Percentiles rank a stretch among this genome's conserved stretches.
Evolutionary conservation across 129 eudicot genomes (phyloP).

Genomic region (Logfia minima): DNA sequence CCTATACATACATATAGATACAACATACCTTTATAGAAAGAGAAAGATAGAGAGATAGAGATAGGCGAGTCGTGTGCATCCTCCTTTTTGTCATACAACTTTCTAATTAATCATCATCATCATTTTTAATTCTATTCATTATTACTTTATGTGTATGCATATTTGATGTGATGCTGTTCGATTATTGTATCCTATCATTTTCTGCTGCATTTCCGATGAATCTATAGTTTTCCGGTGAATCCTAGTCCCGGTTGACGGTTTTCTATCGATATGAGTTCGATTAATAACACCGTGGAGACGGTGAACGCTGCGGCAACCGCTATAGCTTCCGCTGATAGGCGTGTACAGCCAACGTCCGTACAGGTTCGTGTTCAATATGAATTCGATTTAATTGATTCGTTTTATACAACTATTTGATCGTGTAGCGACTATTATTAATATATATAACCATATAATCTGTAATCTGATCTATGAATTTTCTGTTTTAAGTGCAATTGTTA

Average conservation of each 20-base stretch:
- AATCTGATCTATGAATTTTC: slow-evolving; percentile 6
- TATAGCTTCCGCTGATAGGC: slow-evolving; percentile 74
- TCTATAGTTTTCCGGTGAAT: slow-evolving; percentile 8
- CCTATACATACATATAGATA: slow-evolving; percentile 1
- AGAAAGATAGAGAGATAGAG: slow-evolving; percentile 22
- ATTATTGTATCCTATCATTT: slow-evolving; percentile 17
- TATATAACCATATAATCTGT: not conserved
- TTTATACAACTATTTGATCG: not conserved
- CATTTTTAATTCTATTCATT: slow-evolving; percentile 22
- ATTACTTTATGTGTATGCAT: not conserved
- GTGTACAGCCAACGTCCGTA: slow-evolving; percentile 78
- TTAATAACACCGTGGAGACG: slow-evolving; percentile 74
- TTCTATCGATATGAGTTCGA: slow-evolving; percentile 42
- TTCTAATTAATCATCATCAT: slow-evolving; percentile 22
- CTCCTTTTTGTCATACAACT: slow-evolving; percentile 27
- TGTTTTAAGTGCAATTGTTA: slow-evolving; percentile 10
- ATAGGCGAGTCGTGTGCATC: slow-evolving; percentile 33
- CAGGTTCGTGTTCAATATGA: slow-evolving; percentile 53
- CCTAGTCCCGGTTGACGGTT: slow-evolving; percentile 15
- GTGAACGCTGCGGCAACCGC: slow-evolving; percentile 98
- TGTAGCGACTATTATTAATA: not conserved
- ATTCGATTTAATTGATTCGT: not conserved
- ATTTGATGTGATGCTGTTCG: slow-evolving; percentile 18
- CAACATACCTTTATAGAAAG: not conserved
- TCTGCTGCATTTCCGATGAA: slow-evolving; percentile 19